phyloP scores from a whole-genome alignment of 805 yeast species.

The Schwanniomyces yamadae region DNA sequence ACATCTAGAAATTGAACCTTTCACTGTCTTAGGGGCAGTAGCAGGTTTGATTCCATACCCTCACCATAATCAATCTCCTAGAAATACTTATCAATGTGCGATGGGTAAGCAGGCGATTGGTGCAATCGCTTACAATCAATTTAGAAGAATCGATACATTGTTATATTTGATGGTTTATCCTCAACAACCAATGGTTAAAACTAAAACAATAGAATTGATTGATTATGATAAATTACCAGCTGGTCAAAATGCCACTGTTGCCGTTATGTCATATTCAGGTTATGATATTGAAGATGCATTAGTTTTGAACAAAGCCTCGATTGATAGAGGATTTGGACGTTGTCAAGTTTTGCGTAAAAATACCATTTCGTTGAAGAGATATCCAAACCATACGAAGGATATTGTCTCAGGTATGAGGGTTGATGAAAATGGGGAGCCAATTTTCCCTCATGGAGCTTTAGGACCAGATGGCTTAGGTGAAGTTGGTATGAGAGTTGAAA shows the following conservation, averaged over 20 bases:
- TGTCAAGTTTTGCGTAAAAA: constrained; percentile 94
- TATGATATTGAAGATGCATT: constrained; percentile 99
- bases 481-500: constrained; percentile 85
- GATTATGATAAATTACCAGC: constrained; percentile 97
- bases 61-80: constrained; percentile 88
- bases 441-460: constrained; percentile 79
- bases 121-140: constrained; percentile 96
- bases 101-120: constrained; percentile 99
- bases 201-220: constrained; percentile 92
- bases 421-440: constrained; percentile 75
- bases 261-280: constrained; percentile 98
- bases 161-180: constrained; percentile 97
- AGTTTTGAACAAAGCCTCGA: constrained; percentile 87
- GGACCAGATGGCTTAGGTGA: constrained; percentile 97
- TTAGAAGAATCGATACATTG: constrained; percentile 91
- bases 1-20: constrained; percentile 94
- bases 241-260: constrained; percentile 98
- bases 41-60: constrained; percentile 93
- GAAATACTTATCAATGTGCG: constrained; percentile 92
- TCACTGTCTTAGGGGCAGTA: constrained; percentile 88
- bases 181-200: constrained; percentile 98
- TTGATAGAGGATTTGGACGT: constrained; percentile 96
- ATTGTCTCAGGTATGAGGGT: constrained; percentile 88
- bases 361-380: constrained; percentile 84
- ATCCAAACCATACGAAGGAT: constrained; percentile 92